A percentile compares a stretch with the other conserved stretches of the same genome.
Conservation (phyloP, 768 basidiomycete genomes). For the Dendrothele bispora region DNA sequence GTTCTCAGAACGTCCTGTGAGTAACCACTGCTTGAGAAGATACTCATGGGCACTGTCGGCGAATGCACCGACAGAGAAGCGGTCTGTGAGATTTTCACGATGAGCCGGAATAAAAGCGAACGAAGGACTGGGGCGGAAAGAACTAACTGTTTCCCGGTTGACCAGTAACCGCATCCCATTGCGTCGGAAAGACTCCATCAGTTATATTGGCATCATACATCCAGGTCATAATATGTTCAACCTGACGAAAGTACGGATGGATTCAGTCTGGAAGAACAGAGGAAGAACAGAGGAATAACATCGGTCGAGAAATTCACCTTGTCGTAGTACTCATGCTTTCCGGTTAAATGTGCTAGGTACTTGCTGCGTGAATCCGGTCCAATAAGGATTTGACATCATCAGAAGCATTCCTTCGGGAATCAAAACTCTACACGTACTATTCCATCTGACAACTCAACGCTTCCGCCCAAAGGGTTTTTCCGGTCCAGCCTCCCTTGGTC, state of each 20-base stretch:
- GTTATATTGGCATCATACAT: slow-evolving; percentile 44
- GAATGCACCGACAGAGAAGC: slow-evolving; percentile 51
- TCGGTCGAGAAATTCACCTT: too few relatives aligned
- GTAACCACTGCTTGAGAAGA: slow-evolving; percentile 66
- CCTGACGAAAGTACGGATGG: slow-evolving; percentile 34
- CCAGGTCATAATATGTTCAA: slow-evolving; percentile 44
- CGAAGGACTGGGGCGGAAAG: slow-evolving; percentile 19
- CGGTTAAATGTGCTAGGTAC: slow-evolving; percentile 79
- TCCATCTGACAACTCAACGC: slow-evolving; percentile 65
- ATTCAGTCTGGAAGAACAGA: slow-evolving; percentile 35
- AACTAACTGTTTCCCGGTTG: slow-evolving; percentile 43
- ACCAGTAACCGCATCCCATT: slow-evolving; percentile 49
- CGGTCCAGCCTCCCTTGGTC: slow-evolving; percentile 31
- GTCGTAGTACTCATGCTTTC: slow-evolving; percentile 59
- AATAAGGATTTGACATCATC: slow-evolving; percentile 10
- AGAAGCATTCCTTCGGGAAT: not conserved
- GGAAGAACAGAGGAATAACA: not conserved
- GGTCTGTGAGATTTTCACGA: slow-evolving; percentile 21
- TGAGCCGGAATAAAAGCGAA: slow-evolving; percentile 19
- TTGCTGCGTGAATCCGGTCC: too few relatives aligned
- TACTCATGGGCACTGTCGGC: slow-evolving; percentile 74
- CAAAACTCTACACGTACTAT: slow-evolving; percentile 32
- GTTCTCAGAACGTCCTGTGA: slow-evolving; percentile 53
- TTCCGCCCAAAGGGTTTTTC: slow-evolving; percentile 38
- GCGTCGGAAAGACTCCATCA: slow-evolving; percentile 55